Percentiles rank a stretch among this genome's conserved stretches.
Evolutionary conservation across 139 green algal species (phyloP).

Genomic region (Zygnema cylindricum): DNA sequence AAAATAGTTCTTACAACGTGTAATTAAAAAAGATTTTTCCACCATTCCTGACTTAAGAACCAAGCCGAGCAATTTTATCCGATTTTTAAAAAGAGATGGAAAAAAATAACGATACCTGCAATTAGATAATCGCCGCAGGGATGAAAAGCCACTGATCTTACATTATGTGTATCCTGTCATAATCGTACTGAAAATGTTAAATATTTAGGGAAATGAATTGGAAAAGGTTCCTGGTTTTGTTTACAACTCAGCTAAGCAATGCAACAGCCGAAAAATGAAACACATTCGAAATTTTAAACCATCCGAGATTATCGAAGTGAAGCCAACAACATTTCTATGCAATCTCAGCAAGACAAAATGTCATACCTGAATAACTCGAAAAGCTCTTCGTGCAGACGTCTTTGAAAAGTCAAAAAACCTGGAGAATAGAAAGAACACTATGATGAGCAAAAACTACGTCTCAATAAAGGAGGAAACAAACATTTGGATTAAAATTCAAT

Average conservation of each 20-base stretch:
- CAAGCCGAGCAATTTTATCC: too few relatives aligned
- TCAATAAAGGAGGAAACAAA: not conserved
- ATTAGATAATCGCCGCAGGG: constrained; percentile 33
- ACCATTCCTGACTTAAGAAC: too few relatives aligned
- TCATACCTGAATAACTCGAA: constrained; percentile 32
- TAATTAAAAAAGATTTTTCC: too few relatives aligned
- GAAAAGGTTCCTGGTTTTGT: too few relatives aligned
- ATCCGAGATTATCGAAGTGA: too few relatives aligned
- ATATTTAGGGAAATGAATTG: not conserved
- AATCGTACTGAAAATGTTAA: not conserved
- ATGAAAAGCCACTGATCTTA: constrained; percentile 24
- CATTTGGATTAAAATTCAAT: constrained; percentile 2
- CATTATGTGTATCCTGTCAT: constrained; percentile 24
- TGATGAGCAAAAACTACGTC: not conserved
- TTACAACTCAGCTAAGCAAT: too few relatives aligned
- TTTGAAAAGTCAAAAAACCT: constrained; percentile 46
- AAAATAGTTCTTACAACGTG: too few relatives aligned
- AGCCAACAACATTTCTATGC: not conserved
- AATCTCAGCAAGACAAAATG: not conserved
- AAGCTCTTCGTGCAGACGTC: not conserved
- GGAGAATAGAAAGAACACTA: not conserved
- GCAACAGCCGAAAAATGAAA: too few relatives aligned
- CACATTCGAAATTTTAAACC: too few relatives aligned
- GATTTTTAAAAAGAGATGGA: too few relatives aligned
- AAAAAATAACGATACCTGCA: constrained; percentile 3